Percentiles rank a stretch among this genome's conserved stretches.
Conservation (phyloP, 768 basidiomycete genomes). For the Favolaschia claudopus region DNA sequence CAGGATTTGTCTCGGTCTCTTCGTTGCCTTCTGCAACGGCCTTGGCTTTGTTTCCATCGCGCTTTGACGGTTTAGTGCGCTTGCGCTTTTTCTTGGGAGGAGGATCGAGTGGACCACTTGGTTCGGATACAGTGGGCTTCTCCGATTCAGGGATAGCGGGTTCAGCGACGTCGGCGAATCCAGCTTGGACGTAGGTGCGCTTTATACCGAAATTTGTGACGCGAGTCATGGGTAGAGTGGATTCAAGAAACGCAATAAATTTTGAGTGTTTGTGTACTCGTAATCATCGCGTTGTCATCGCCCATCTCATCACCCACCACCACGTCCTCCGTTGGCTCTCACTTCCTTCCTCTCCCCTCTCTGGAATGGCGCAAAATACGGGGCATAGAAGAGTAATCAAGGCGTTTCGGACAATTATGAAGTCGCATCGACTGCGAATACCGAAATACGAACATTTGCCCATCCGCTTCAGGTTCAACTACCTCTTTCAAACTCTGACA, state of each 20-base stretch:
- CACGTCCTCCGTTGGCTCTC: not conserved
- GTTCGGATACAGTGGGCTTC: slow-evolving; percentile 14
- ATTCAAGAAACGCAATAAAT: no score
- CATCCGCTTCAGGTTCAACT: slow-evolving; percentile 70
- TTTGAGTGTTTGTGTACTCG: no score
- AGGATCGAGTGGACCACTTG: slow-evolving; percentile 23
- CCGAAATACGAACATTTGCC: slow-evolving; percentile 73
- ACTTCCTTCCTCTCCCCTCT: not conserved
- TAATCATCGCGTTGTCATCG: no score
- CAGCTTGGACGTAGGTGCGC: slow-evolving; percentile 73
- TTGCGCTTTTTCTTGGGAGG: slow-evolving; percentile 69
- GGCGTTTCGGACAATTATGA: slow-evolving; percentile 70
- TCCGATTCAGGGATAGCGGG: slow-evolving; percentile 1
- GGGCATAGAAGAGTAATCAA: slow-evolving; percentile 49
- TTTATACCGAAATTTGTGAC: slow-evolving; percentile 79
- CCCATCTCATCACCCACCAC: not conserved
- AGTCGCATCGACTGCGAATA: slow-evolving; percentile 67
- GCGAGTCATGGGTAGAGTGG: slow-evolving; percentile 65
- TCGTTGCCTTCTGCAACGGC: not conserved
- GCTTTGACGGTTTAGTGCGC: slow-evolving; percentile 55
- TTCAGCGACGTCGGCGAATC: slow-evolving; percentile 43
- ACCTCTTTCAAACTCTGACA: slow-evolving; percentile 72
- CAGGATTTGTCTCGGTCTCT: slow-evolving; percentile 26
- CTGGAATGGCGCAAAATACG: slow-evolving; percentile 5
- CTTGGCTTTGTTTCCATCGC: slow-evolving; percentile 42